A percentile compares a stretch with the other conserved stretches of the same genome.
These are phyloP conservation scores for Vitis rotundifolia DNA, from an alignment of 164 flowering plant genomes.

Conservation along the genomic window DNA sequence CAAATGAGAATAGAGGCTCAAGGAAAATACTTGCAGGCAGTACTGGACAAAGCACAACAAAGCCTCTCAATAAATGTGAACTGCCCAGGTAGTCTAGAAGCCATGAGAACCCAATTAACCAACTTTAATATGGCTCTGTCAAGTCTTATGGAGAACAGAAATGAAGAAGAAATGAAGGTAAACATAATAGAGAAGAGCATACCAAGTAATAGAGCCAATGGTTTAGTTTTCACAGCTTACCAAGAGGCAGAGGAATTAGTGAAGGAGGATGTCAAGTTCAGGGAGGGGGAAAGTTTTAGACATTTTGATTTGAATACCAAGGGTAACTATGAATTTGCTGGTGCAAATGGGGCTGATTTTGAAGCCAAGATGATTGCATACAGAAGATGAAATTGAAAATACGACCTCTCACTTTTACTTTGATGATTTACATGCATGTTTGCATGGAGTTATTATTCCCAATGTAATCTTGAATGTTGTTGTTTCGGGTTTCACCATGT, in stretches of 20 bases:
- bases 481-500: too few species aligned
- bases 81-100: slow-evolving; percentile 33
- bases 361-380: slow-evolving; percentile 25
- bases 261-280: slow-evolving; percentile 30
- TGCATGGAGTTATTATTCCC: background rate
- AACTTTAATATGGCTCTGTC: slow-evolving; percentile 66
- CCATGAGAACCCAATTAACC: slow-evolving; percentile 45
- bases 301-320: slow-evolving; percentile 53
- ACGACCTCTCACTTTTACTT: background rate
- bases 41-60: slow-evolving; percentile 74
- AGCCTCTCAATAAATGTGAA: slow-evolving; percentile 47
- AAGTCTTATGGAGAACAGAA: slow-evolving; percentile 43
- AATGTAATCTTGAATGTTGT: too few species aligned
- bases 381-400: slow-evolving; percentile 13
- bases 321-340: slow-evolving; percentile 46
- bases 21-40: slow-evolving; percentile 82
- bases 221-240: slow-evolving; percentile 29
- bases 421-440: background rate
- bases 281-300: slow-evolving; percentile 31
- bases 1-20: slow-evolving; percentile 93
- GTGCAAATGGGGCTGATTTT: slow-evolving; percentile 31
- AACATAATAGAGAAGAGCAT: slow-evolving; percentile 15
- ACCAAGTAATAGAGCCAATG: slow-evolving; percentile 8
- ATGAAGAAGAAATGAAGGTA: slow-evolving; percentile 25
- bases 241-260: slow-evolving; percentile 18